Evolutionary conservation across 1,284 basidiomycete genomes (phyloP).

Genomic region (Microbotryum intermedium): DNA sequence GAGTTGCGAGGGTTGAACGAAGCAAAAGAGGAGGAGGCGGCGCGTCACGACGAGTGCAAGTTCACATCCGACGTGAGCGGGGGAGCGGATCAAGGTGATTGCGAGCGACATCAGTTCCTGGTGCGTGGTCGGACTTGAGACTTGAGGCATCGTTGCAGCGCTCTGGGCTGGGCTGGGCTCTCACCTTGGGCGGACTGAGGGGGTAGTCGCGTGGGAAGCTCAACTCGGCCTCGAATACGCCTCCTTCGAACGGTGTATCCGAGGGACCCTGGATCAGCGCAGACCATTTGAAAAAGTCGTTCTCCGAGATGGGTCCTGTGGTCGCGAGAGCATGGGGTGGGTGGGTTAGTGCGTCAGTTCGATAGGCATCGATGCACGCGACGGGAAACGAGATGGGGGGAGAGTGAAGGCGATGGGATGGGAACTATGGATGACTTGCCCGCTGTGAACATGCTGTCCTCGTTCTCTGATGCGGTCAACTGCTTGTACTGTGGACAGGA

Average conservation of each 20-base stretch:
- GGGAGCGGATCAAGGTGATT: no score
- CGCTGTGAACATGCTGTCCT: constrained; percentile 87
- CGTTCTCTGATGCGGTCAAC: constrained; percentile 53
- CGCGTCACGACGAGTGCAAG: no score
- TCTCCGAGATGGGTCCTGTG: constrained; percentile 76
- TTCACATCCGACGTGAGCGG: no score
- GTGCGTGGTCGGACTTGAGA: background rate
- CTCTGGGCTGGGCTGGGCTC: no score
- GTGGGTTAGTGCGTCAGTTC: constrained; percentile 4
- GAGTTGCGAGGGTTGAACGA: no score
- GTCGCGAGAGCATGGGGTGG: background rate
- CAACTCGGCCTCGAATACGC: constrained; percentile 86
- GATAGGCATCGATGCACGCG: no score
- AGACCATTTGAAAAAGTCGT: constrained; percentile 98
- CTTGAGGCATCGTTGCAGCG: background rate
- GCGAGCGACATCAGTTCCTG: background rate
- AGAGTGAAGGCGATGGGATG: no score
- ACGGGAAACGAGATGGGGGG: no score
- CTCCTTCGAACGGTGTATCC: constrained; percentile 97
- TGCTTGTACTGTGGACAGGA: constrained; percentile 35
- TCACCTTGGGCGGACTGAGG: constrained; percentile 75
- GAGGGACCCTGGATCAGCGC: constrained; percentile 88
- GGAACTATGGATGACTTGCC: constrained; percentile 49
- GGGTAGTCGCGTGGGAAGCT: constrained; percentile 90
- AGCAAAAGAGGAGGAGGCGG: no score